Percentiles rank a stretch among this genome's conserved stretches.
These are phyloP conservation scores for Neopestalotiopsis sp. DNA, from an alignment of 2,329 filamentous ascomycete species.

Conservation along the genomic window DNA sequence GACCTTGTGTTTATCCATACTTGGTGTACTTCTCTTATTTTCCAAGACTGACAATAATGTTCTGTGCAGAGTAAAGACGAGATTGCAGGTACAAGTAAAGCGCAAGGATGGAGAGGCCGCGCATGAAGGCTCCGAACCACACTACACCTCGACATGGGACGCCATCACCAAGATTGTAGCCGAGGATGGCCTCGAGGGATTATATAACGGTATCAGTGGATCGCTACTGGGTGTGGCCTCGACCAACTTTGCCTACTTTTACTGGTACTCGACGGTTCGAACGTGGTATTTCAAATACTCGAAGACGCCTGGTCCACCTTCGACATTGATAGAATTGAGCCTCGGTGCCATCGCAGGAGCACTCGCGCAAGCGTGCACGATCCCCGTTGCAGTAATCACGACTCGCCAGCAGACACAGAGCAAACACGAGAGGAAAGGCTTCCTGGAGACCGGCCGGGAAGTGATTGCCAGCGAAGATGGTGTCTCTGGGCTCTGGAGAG, in stretches of 20 bases:
- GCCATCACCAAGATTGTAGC: constrained; percentile 84
- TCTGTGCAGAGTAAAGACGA: constrained; percentile 81
- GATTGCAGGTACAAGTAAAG: constrained; percentile 93
- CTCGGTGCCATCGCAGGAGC: constrained; percentile 89
- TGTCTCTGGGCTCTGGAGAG: constrained; percentile 87
- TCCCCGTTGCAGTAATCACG: constrained; percentile 93
- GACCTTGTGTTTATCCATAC: neutral
- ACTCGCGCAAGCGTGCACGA: constrained; percentile 92
- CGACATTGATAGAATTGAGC: constrained; percentile 81
- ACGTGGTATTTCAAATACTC: constrained; percentile 73
- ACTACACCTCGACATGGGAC: constrained; percentile 88
- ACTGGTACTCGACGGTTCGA: constrained; percentile 94
- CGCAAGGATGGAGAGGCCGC: constrained; percentile 49
- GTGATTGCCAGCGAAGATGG: constrained; percentile 92
- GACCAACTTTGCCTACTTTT: constrained; percentile 99
- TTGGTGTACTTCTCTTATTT: constrained; percentile 4
- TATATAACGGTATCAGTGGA: constrained; percentile 89
- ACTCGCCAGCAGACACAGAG: constrained; percentile 94
- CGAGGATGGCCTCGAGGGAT: constrained; percentile 78
- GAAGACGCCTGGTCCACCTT: constrained; percentile 60
- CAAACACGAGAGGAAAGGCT: constrained; percentile 82
- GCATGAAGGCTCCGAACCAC: constrained; percentile 55
- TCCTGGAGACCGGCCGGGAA: constrained; percentile 86
- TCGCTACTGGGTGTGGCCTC: constrained; percentile 90
- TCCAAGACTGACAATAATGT: constrained; percentile 21